Evolutionary conservation across 768 basidiomycete species (phyloP), one percentile per base, ranked within the genome.

Genomic region (Boletus fagicola): DNA sequence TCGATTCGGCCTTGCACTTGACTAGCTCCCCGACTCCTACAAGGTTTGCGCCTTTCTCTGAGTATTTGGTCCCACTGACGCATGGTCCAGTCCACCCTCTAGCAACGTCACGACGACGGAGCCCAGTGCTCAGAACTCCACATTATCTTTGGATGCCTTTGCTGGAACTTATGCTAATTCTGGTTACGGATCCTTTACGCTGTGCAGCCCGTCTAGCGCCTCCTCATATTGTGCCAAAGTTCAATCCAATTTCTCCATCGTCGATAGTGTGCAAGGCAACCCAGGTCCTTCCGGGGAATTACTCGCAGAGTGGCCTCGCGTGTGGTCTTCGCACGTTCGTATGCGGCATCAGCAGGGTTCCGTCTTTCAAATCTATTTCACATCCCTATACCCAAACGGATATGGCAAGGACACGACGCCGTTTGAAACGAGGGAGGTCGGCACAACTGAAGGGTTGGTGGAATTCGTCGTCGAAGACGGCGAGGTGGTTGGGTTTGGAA

Each of bases 251-350:
- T 77, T 76, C 53, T 15, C 65, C 18, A 30, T 57, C 9, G 60
- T 74, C 16, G 69, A 74, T n/a, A 7, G 60, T 26, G 57, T 26
- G 20, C 57, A 58, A 9, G 49, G 50, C 0, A 16, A 30, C 26
- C 38, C 51, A 8, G 51, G 18, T n/a, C 28, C 31, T 15, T 30
- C 16, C 16, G 33, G 31, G 4, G 64, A 70, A 20, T 64, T 77
- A 7, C 63, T 74, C 54, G 70, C 69, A 0, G 63, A 58, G 16
- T 76, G 74, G 70, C 65, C 70, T 3, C 71, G 70, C 13, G 28
- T 70, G 31, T 77, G 72, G 73, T 64, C 70, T 0, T 71, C 75
- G n/a, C 78, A 80, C 58, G 38, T 77, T 18, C 74, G 75, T 5
- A 49, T 75, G 52, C 54, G 42, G 18, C 64, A 62, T 53, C 24